phyloP scores from a whole-genome alignment of 305 asterid species.

The Fraxinus dipetala region DNA sequence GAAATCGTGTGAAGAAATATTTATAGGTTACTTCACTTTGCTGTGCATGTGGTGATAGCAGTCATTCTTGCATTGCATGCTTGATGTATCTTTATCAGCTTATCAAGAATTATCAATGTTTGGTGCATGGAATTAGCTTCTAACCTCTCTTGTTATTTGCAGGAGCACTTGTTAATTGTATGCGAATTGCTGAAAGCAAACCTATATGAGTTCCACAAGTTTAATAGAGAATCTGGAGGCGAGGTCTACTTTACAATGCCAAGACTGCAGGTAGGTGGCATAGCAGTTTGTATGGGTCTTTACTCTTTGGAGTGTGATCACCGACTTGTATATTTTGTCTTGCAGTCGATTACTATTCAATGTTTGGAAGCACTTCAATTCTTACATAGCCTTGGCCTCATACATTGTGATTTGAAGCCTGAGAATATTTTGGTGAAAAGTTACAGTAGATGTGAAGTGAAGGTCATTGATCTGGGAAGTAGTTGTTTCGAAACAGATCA shows the following conservation, averaged over 20 bases:
- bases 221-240: conserved; percentile 97
- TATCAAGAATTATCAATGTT: conserved; percentile 11
- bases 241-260: conserved; percentile 99
- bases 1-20: not conserved
- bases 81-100: not conserved
- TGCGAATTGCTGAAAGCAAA: conserved; percentile 96
- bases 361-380: conserved; percentile 95
- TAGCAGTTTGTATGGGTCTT: conserved; percentile 15
- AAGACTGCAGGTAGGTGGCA: conserved; percentile 76
- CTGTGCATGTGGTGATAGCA: not conserved
- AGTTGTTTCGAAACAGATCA: conserved; percentile 96
- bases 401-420: conserved; percentile 97
- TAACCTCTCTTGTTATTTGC: conserved; percentile 30
- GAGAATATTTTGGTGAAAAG: conserved; percentile 98
- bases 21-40: not conserved
- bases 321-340: conserved; percentile 26
- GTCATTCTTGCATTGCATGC: not conserved
- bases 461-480: conserved; percentile 98
- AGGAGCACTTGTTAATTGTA: conserved; percentile 94
- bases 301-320: conserved; percentile 3
- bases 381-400: conserved; percentile 89
- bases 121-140: conserved; percentile 9
- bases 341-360: conserved; percentile 93
- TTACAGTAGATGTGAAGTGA: conserved; percentile 97
- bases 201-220: conserved; percentile 89